Percentiles rank a stretch among this genome's conserved stretches.
Evolutionary conservation across 805 yeast genomes (phyloP).

Genomic region (Clavispora vitiphila): DNA sequence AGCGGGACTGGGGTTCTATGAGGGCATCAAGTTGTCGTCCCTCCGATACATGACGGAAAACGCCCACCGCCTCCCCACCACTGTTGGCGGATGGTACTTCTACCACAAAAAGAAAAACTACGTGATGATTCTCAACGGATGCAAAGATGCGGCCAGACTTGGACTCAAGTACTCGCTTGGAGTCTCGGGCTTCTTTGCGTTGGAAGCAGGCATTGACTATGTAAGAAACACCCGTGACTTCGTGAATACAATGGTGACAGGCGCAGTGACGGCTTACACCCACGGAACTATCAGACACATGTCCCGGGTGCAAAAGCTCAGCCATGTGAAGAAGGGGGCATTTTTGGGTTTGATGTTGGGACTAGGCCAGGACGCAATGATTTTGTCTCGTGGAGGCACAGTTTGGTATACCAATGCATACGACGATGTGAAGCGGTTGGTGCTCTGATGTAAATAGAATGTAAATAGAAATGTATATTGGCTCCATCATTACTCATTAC

Average conservation of each 20-base stretch:
- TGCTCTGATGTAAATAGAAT: background rate
- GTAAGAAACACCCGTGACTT: constrained; percentile 50
- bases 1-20: constrained; percentile 54
- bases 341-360: constrained; percentile 60
- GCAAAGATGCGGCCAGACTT: constrained; percentile 41
- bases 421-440: background rate
- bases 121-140: constrained; percentile 57
- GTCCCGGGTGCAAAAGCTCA: constrained; percentile 37
- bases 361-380: constrained; percentile 58
- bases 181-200: constrained; percentile 47
- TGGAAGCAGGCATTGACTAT: constrained; percentile 60
- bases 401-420: constrained; percentile 49
- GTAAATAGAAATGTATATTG: no score
- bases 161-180: constrained; percentile 34
- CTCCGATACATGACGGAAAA: constrained; percentile 69
- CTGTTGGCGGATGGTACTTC: constrained; percentile 83
- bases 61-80: constrained; percentile 73
- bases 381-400: constrained; percentile 53
- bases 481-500: no score
- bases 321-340: constrained; percentile 47
- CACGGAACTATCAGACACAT: constrained; percentile 46
- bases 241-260: constrained; percentile 56
- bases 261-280: constrained; percentile 45
- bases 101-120: constrained; percentile 82
- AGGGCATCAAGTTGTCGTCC: constrained; percentile 53